Conservation (phyloP, 176 grass and related monocot genomes). For the Saccharum spontaneum region DNA sequence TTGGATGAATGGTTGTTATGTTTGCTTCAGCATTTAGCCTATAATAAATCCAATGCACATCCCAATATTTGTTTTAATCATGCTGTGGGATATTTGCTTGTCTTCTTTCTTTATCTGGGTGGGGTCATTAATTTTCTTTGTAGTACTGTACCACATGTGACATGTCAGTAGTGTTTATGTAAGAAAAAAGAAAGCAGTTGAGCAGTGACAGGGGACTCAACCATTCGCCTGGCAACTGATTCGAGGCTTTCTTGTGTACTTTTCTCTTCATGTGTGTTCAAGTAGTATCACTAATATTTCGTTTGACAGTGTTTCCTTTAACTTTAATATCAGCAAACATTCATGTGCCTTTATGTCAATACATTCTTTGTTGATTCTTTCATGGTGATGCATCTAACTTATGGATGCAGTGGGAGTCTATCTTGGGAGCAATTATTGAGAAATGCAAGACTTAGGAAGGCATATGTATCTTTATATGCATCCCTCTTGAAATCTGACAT, state of each 20-base stretch:
- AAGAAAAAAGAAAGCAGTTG: constrained; percentile 3
- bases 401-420: constrained; percentile 70
- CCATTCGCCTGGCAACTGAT: not conserved
- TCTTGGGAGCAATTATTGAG: constrained; percentile 92
- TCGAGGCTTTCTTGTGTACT: constrained; percentile 14
- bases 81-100: not conserved
- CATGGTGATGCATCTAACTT: constrained; percentile 27
- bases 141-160: constrained; percentile 3
- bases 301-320: constrained; percentile 17
- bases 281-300: constrained; percentile 5
- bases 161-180: not conserved
- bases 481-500: constrained; percentile 85
- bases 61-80: constrained; percentile 1
- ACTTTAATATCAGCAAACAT: constrained; percentile 9
- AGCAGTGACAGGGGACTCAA: constrained; percentile 1
- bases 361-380: constrained; percentile 23
- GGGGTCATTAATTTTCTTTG: not conserved
- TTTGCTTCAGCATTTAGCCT: not conserved
- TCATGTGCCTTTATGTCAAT: constrained; percentile 12
- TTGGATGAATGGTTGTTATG: constrained; percentile 1
- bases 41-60: constrained; percentile 12
- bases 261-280: not conserved
- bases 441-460: constrained; percentile 74
- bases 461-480: constrained; percentile 87
- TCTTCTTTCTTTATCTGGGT: not conserved